Evolutionary conservation across 2,329 filamentous ascomycete genomes (phyloP).

Genomic region (Cercospora zeina): DNA sequence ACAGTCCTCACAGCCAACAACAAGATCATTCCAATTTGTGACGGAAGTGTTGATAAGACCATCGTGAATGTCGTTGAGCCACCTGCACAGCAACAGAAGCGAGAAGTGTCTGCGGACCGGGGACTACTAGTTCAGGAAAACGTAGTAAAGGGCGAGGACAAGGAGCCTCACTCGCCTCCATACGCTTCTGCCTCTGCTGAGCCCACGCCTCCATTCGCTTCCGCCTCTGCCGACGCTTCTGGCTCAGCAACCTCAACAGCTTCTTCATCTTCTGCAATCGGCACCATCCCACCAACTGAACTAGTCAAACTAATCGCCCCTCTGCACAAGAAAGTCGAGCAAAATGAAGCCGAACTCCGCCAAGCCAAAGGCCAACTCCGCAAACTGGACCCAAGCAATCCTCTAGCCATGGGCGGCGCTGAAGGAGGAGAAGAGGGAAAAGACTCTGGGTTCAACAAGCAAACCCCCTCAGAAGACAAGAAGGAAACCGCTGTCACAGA

Average conservation of each 20-base stretch:
- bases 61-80: not conserved
- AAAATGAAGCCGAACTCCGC: slow-evolving; percentile 8
- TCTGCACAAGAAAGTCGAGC: slow-evolving; percentile 14
- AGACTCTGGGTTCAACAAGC: not conserved
- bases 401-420: not conserved
- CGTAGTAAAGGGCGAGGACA: not conserved
- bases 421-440: not conserved
- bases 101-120: not conserved
- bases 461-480: not conserved
- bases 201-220: not conserved
- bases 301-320: slow-evolving; percentile 15
- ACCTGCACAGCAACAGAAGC: not conserved
- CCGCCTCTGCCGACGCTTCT: not conserved
- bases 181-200: not conserved
- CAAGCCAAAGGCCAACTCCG: slow-evolving; percentile 12
- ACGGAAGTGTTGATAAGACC: not conserved
- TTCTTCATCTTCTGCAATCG: not conserved
- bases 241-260: not conserved
- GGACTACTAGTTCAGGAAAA: not conserved
- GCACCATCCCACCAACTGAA: slow-evolving; percentile 4
- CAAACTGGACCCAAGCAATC: slow-evolving; percentile 1
- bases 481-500: not conserved
- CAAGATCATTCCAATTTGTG: not conserved
- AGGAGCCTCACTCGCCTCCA: not conserved
- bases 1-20: not conserved